phyloP scores from a whole-genome alignment of 805 yeast species.

The Candida odintsovae region DNA sequence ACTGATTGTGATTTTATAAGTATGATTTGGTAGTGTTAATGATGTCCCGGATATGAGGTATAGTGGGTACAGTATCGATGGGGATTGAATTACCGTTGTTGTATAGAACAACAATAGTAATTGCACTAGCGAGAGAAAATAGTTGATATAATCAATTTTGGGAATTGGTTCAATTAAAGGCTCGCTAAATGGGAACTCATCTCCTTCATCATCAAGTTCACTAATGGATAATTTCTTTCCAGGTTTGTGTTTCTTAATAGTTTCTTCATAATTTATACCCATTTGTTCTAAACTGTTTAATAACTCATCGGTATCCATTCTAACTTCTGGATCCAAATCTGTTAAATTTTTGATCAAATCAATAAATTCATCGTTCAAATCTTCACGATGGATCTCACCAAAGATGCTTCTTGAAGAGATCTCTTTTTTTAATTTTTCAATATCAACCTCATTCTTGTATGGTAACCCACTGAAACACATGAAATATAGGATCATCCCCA shows the following conservation, averaged over 20 bases:
- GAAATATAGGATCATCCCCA: slow-evolving; percentile 78
- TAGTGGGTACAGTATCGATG: neutral
- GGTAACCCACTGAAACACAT: slow-evolving; percentile 71
- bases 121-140: neutral
- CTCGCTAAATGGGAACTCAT: neutral
- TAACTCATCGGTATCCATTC: slow-evolving; percentile 41
- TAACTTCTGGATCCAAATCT: slow-evolving; percentile 26
- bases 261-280: neutral
- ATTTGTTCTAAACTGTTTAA: slow-evolving; percentile 24
- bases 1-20: neutral
- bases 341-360: slow-evolving; percentile 36
- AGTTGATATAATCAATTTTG: neutral
- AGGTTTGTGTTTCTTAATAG: neutral
- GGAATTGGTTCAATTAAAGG: neutral
- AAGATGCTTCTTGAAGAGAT: slow-evolving; percentile 21
- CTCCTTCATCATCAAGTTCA: neutral
- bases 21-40: neutral
- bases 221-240: neutral
- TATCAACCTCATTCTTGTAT: slow-evolving; percentile 28
- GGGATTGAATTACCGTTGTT: neutral
- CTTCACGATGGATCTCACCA: neutral
- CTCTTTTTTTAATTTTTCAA: slow-evolving; percentile 28
- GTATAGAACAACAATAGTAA: neutral
- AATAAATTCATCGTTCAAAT: slow-evolving; percentile 26
- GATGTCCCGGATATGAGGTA: neutral